These are phyloP conservation scores for Pythium angustatum DNA, from an alignment of 352 stramenopile species.

Conservation along the genomic window DNA sequence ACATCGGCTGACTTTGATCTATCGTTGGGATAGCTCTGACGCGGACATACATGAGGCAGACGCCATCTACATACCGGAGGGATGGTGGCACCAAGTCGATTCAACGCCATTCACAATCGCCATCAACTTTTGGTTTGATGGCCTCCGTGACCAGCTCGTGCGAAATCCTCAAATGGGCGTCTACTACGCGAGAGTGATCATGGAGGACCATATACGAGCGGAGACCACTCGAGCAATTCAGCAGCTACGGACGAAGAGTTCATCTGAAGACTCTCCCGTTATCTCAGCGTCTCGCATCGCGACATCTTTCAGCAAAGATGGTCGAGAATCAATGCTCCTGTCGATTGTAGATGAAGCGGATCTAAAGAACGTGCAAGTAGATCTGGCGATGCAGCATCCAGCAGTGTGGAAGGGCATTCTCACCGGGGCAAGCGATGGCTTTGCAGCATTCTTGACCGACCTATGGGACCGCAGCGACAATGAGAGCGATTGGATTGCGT, in stretches of 20 bases:
- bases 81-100: slow-evolving; percentile 87
- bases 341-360: slow-evolving; percentile 6
- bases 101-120: slow-evolving; percentile 75
- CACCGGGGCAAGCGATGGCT: slow-evolving; percentile 9
- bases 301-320: not conserved
- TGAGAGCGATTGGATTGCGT: slow-evolving; percentile 3
- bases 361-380: slow-evolving; percentile 4
- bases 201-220: slow-evolving; percentile 60
- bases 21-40: too few species aligned
- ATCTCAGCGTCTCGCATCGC: not conserved
- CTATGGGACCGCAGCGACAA: slow-evolving; percentile 10
- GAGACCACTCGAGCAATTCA: slow-evolving; percentile 37
- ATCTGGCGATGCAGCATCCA: slow-evolving; percentile 10
- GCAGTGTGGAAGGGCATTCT: slow-evolving; percentile 13
- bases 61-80: slow-evolving; percentile 77
- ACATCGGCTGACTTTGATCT: not conserved
- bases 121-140: slow-evolving; percentile 85
- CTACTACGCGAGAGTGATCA: slow-evolving; percentile 67
- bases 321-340: slow-evolving; percentile 16
- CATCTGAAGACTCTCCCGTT: not conserved
- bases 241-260: slow-evolving; percentile 10
- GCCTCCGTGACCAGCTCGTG: slow-evolving; percentile 53
- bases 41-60: slow-evolving; percentile 33
- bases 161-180: slow-evolving; percentile 41
- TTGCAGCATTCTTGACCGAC: slow-evolving; percentile 22